Evolutionary conservation across 768 basidiomycete species (phyloP).

Genomic region (Roridomyces roridus): DNA sequence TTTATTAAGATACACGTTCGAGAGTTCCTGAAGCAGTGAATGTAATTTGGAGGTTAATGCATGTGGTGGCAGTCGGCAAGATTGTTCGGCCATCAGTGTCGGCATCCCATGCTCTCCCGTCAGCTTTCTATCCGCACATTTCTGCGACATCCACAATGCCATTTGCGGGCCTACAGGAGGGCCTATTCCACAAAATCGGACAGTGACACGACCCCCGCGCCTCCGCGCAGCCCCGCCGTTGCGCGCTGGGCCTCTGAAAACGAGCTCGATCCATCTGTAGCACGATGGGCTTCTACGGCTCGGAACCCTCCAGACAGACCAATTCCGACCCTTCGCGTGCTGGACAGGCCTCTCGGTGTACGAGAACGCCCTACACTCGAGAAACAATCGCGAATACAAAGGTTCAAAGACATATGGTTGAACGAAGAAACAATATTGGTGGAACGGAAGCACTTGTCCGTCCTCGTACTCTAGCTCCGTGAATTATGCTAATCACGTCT

Average conservation of each 20-base stretch:
- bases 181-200: conserved; percentile 24
- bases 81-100: too few species aligned
- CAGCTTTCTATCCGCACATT: conserved; percentile 8
- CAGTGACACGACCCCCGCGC: neutral
- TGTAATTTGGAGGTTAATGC: too few species aligned
- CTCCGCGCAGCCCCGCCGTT: conserved; percentile 14
- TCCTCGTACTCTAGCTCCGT: conserved; percentile 6
- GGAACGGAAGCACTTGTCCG: conserved; percentile 70
- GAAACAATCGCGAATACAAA: conserved; percentile 62
- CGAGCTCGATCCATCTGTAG: conserved; percentile 15
- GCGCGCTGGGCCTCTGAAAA: conserved; percentile 19
- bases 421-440: conserved; percentile 73
- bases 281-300: conserved; percentile 25
- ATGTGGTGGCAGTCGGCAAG: too few species aligned
- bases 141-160: conserved; percentile 15
- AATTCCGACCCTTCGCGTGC: conserved; percentile 27
- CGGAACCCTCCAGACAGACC: conserved; percentile 20
- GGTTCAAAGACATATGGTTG: conserved; percentile 66
- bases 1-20: conserved; percentile 17
- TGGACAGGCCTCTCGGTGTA: conserved; percentile 81
- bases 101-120: conserved; percentile 13
- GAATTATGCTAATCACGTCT: conserved; percentile 8
- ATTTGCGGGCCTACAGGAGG: neutral
- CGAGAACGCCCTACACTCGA: conserved; percentile 62
- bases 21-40: too few species aligned